Base-by-base conservation (phyloP, 441 rosid genomes). In the Pelargonium citronellum region DNA sequence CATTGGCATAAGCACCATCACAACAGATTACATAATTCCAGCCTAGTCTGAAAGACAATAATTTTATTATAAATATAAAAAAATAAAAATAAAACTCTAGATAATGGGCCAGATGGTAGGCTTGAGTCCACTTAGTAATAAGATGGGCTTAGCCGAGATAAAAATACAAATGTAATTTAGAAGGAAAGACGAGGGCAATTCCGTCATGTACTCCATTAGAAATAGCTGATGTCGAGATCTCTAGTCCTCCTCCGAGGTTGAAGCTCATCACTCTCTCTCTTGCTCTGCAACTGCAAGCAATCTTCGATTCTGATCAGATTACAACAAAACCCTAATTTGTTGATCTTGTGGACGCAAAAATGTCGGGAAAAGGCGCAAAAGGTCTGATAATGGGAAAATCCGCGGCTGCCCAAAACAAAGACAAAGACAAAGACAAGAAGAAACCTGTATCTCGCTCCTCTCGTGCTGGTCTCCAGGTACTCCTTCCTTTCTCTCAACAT, bases 341-440 rank as follows among this genome's bases (percentile, higher is more conserved):
- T 47, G 55, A 47, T 47, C 55, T 47, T 5, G 41, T 37, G 41
- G 7, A 37, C 7, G 72, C 1, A 27, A 77, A 51, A 55, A 91
- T 92, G 98, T 92, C 91, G 44, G 98, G 98, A 12, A 91, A 89
- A 74, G 98, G 97, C 64, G 97, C 95, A 43, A 91, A 91, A 77
- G 98, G 98, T 47, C 91, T 93, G 8, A 74, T 89, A 74, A 95
- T 96, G 4, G 87, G 85, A 0, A 93, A 91, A 77, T 87, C 98
- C 37, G 83, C 90, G 12, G 92, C 96, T 2, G 83, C 84, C 16
- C 89, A 80, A 84, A 89, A 88, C 64, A 84, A 83, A 47, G 96
- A 86, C 41, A 87, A 87, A 66, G 92, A 87, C 49, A 87, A 85
- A 73, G 88, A 88, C 71, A 93, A 93, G 92, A 93, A 89, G 83